Base-by-base conservation (phyloP, 2,329 filamentous ascomycete species). In the Fusarium begoniae region DNA sequence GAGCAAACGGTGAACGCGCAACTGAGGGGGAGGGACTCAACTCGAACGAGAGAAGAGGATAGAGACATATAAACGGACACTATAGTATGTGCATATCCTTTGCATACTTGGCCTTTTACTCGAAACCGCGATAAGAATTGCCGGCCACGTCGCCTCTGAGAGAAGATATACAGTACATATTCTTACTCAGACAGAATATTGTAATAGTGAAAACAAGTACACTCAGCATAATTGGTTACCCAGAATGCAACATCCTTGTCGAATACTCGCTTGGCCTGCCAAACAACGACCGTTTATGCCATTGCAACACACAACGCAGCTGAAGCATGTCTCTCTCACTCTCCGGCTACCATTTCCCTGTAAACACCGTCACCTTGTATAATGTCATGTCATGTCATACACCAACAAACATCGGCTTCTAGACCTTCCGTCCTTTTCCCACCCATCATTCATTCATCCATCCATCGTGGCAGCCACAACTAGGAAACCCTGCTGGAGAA, bases 211-310 rank as follows among this genome's bases (percentile, higher is more conserved):
- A 78, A 77, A 60, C 51, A 50, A 15, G 32, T 14, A 15, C 10
- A 41, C 11, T 35, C 24, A 18, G 51, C 54, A 54, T 47, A 24
- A 76, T 76, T 77, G 76, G 76, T 66, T 74, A 70, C 65, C 67
- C 66, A 51, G 41, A 59, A 63, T 70, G 67, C 53, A 53, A 50
- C 40, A 72, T 50, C 75, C 75, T 61, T 51, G 63, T 50, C 59
- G 44, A 66, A 50, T 67, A 44, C 65, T 78, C 76, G 76, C 76
- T 78, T 77, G 71, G 63, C 30, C 66, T 75, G 62, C 74, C 75
- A 77, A 74, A 73, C 75, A 78, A 75, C 70, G 55, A 44, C 63
- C 63, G 45, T 63, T 66, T 48, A 58, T 51, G 56, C 38, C 41
- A 37, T 32, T 65, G 41, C 40, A 60, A 64, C 74, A 63, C 63